Evolutionary conservation across 495 filamentous ascomycete species (phyloP), one percentile per base, ranked within the genome.

Genomic region (Hyaloscypha variabilis): DNA sequence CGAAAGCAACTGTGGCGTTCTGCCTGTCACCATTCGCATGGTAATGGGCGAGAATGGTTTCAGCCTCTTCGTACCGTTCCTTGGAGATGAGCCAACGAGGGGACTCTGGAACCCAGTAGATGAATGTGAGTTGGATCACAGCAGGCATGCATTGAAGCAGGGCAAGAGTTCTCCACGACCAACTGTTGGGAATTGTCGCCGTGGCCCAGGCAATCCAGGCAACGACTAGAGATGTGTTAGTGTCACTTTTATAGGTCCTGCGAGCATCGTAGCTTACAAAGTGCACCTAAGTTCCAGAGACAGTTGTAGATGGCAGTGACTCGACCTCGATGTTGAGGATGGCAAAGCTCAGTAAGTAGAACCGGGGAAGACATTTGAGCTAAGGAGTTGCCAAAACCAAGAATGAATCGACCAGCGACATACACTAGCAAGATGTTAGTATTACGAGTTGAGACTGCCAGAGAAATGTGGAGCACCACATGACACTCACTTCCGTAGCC

Each of bases 51-150:
- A 88, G 73, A 2, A 82, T 80, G 36, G 73, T 72, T 46, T 82
- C 72, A 21, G 85, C 84, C 26, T 83, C 73, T 36, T 83, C 82
- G 25, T 79, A 52, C 2, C 77, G 75, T 8, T 78, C 79, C 60
- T 81, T 75, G 49, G 81, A 79, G 23, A 88, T 80, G 17, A 87
- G 77, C 85, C 85, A 88, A 68, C 85, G 81, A 25, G 85, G 85
- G 6, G 82, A 85, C 76, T 87, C 85, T 3, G 85, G 85, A 4
- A 70, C 68, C 62, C 62, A 72, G 54, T 67, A 72, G 59, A 68
- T 66, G 59, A 68, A 66, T 25, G 14, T 58, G 46, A 71, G 24
- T 36, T 71, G 69, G 39, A 71, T 66, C 24, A 62, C 6, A 10
- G 64, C 62, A 36, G 68, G 68, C 57, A 71, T 0, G 31, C 64